Conservation (phyloP, 768 basidiomycete species). For the Suillus placidus region DNA sequence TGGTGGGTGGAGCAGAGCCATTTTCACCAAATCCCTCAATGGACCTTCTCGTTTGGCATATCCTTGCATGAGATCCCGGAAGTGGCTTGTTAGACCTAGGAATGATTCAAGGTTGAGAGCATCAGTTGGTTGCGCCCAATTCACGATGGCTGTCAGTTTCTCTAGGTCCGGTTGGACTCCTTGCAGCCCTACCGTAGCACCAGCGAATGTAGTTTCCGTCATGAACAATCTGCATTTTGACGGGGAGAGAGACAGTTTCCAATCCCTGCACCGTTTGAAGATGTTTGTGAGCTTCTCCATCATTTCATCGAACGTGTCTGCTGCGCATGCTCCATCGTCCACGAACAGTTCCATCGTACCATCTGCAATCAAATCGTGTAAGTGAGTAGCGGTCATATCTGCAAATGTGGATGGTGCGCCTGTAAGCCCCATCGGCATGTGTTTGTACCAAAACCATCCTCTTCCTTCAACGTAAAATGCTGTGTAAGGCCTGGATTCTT, state of each 20-base stretch:
- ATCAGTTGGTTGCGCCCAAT: conserved; percentile 36
- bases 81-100: too few relatives aligned
- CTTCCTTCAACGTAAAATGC: conserved; percentile 26
- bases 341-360: conserved; percentile 38
- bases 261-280: neutral
- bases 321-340: conserved; percentile 40
- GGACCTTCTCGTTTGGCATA: too few relatives aligned
- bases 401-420: conserved; percentile 26
- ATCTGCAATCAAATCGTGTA: conserved; percentile 22
- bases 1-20: neutral
- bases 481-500: conserved; percentile 19
- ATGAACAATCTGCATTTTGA: neutral
- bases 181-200: conserved; percentile 31
- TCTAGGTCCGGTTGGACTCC: conserved; percentile 39
- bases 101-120: conserved; percentile 11
- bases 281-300: conserved; percentile 4
- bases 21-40: conserved; percentile 25
- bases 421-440: conserved; percentile 31
- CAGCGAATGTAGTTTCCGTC: conserved; percentile 38
- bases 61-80: too few relatives aligned
- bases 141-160: conserved; percentile 42
- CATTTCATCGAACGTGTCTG: conserved; percentile 33
- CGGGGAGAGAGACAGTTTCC: neutral
- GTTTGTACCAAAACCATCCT: conserved; percentile 22
- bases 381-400: neutral